Base-by-base conservation (phyloP, 495 filamentous ascomycete species). In the Tuber calosporum region DNA sequence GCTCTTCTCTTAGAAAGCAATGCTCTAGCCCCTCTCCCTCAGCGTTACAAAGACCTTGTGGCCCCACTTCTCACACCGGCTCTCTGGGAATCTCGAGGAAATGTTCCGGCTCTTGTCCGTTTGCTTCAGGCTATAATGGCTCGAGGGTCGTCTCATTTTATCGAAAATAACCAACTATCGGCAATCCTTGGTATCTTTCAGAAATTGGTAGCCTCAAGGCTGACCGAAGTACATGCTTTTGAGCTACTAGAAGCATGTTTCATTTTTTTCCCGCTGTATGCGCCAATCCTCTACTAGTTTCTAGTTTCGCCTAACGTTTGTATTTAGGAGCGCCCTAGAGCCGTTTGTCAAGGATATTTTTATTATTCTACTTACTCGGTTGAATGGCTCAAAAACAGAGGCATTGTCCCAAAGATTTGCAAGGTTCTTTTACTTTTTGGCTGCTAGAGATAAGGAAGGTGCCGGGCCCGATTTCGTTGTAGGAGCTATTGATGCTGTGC, bases 181-280 rank as follows among this genome's bases (percentile, higher is more conserved):
- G 86, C 90, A 13, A 87, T 97, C 75, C 86, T 99, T 39, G 90
- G 91, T 75, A 93, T 98, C 67, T 98, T 98, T 86, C 96, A 98
- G 81, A 91, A 91, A 70, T 87, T 99, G 36, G 84, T 96, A 67
- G 84, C 87, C 1, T 83, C 85, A 69, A 88, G 87, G 79, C 96
- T 92, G 83, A 88, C 90, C 20, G 94, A 98, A 81, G 85, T 86
- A 58, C 89, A 93, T 80, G 92, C 88, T 1, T 97, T 97, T 81
- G 96, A 98, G 76, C 85, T 99, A 42, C 84, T 99, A 72, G 96
- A 99, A 77, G 86, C 89, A 17, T 84, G 96, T 67, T 83, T 96
- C 74, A 83, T 86, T 66, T 86, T 87, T 53, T 92, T 96, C 82
- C 85, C 90, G 38, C 85, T 86, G 87, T 91, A 86, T 40, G 42